These are phyloP conservation scores for Aureobasidium mangrovei DNA, from an alignment of 2,329 filamentous ascomycete species.

Conservation along the genomic window DNA sequence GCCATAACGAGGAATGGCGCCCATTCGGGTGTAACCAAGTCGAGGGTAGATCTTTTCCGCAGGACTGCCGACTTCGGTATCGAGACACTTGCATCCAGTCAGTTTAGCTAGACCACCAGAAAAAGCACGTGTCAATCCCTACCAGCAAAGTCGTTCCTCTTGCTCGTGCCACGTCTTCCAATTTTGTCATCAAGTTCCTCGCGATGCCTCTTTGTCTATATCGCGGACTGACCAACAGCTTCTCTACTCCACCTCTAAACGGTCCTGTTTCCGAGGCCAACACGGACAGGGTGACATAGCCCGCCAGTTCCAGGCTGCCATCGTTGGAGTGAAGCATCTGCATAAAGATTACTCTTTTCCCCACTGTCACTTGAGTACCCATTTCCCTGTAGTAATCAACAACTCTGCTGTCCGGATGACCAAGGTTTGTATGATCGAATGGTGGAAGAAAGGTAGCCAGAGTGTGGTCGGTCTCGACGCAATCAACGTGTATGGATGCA, in stretches of 20 bases:
- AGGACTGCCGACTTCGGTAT: slow-evolving; percentile 43
- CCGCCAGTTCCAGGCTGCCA: slow-evolving; percentile 38
- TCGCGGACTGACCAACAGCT: slow-evolving; percentile 47
- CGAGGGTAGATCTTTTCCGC: slow-evolving; percentile 48
- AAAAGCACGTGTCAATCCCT: slow-evolving; percentile 21
- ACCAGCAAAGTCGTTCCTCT: slow-evolving; percentile 47
- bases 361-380: slow-evolving; percentile 40
- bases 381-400: slow-evolving; percentile 49
- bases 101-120: neutral
- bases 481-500: slow-evolving; percentile 49
- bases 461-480: slow-evolving; percentile 50
- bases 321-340: slow-evolving; percentile 16
- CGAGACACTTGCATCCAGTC: slow-evolving; percentile 37
- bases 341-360: slow-evolving; percentile 42
- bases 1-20: slow-evolving; percentile 47
- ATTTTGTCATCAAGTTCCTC: slow-evolving; percentile 40
- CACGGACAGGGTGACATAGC: slow-evolving; percentile 47
- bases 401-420: slow-evolving; percentile 33
- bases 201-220: slow-evolving; percentile 46
- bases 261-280: slow-evolving; percentile 48
- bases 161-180: slow-evolving; percentile 47
- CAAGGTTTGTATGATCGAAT: slow-evolving; percentile 37
- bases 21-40: slow-evolving; percentile 49
- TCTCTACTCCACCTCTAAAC: slow-evolving; percentile 48
- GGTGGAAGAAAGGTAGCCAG: slow-evolving; percentile 54